These are phyloP conservation scores for Graphium sp. DNA, from an alignment of 2,329 filamentous ascomycete species.

Conservation along the genomic window DNA sequence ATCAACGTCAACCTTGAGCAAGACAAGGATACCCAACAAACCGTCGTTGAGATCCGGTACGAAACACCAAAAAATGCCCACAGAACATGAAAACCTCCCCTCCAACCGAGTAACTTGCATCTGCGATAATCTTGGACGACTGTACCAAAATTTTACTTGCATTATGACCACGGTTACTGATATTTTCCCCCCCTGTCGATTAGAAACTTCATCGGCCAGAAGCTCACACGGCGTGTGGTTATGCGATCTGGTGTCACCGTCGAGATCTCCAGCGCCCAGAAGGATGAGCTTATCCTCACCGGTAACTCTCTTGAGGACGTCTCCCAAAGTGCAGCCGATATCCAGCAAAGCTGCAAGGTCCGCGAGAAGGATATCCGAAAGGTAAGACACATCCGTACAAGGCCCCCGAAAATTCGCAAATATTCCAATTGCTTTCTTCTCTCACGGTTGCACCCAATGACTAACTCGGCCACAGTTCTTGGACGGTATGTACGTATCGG, in stretches of 20 bases:
- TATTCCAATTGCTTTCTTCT: neutral
- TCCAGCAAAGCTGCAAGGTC: conserved; percentile 99
- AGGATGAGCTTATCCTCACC: conserved; percentile 88
- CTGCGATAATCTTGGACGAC: no score
- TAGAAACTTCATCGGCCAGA: conserved; percentile 98
- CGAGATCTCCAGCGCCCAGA: conserved; percentile 76
- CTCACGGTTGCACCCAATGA: conserved; percentile 8
- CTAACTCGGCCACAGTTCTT: conserved; percentile 61
- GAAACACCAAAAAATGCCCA: no score
- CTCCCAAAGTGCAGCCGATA: conserved; percentile 95
- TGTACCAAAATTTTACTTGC: no score
- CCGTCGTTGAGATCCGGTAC: conserved; percentile 94
- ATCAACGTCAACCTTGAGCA: conserved; percentile 99
- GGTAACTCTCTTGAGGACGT: conserved; percentile 97
- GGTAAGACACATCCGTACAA: conserved; percentile 28
- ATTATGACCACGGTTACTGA: no score
- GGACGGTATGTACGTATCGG: conserved; percentile 99
- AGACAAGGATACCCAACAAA: conserved; percentile 77
- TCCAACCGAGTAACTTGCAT: no score
- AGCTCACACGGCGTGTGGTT: conserved; percentile 84
- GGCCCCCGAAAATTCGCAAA: neutral
- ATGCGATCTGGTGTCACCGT: conserved; percentile 88
- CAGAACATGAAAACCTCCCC: no score
- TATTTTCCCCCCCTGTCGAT: no score
- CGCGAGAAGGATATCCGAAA: conserved; percentile 99